Evolutionary conservation across 2,329 filamentous ascomycete species (phyloP), one percentile per base, ranked within the genome.

Genomic region (Colletotrichum viniferum): DNA sequence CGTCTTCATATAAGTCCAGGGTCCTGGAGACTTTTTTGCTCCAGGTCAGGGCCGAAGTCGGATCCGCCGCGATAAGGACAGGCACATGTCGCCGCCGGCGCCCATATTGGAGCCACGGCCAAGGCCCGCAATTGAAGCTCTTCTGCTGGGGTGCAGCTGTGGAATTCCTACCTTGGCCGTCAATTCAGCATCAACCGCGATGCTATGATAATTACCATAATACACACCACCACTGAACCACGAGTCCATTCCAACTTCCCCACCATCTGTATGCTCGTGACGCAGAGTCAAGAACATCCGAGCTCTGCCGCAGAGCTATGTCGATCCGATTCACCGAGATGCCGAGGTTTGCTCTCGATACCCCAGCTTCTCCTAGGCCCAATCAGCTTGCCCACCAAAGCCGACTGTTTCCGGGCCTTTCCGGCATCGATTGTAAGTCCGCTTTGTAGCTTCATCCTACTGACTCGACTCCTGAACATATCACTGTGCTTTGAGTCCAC

Each of bases 251-350:
- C 55, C 55, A 58, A 24, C 24, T 28, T 28, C 43, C 43, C 26
- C 60, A 48, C 58, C 38, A 63, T 43, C 43, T 38, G 55, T 62
- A 43, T 56, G 38, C 48, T 43, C n/a, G 28, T 64, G 48, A 65
- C 67, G 67, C 71, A 52, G 18, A 60, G 34, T 61, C 28, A 21
- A 43, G 38, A 43, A 65, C 14, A 26, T 36, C 55, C 30, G 48
- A 56, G 32, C 32, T 34, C 30, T 24, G 60, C 34, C 38, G 26
- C 16, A 18, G 14, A 28, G 16, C 12, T 32, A n/a, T 56, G 26
- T n/a, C 43, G 60, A 21, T 58, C 69, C 73, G 32, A 56, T 66
- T 74, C 72, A 74, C 69, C 72, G 69, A 74, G 62, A 62, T 72
- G 73, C 73, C 73, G 73, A 74, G 73, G 73, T 67, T 38, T 74